phyloP scores from a whole-genome alignment of 345 rosid genomes.

The Sapria himalayana region DNA sequence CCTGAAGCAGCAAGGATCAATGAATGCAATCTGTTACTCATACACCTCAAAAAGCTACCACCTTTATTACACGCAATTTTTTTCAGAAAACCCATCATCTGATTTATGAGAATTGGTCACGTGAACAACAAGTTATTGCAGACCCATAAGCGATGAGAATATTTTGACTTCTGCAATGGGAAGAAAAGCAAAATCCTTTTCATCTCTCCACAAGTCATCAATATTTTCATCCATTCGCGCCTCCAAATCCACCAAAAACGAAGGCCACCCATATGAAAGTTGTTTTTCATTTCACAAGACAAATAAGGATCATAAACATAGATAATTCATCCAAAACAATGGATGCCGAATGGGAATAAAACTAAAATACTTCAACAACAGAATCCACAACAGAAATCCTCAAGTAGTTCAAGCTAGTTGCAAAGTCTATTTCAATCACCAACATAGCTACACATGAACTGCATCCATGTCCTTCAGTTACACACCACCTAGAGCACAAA shows the following conservation, averaged over 20 bases:
- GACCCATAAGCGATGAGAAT: too few relatives aligned
- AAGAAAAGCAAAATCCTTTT: constrained; percentile 7
- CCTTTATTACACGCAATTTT: too few relatives aligned
- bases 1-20: too few relatives aligned
- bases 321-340: constrained; percentile 6
- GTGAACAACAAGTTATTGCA: too few relatives aligned
- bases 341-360: constrained; percentile 4
- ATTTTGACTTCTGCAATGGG: too few relatives aligned
- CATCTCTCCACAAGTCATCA: constrained; percentile 6
- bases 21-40: too few relatives aligned
- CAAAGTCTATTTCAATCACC: constrained; percentile 12
- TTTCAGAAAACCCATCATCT: too few relatives aligned
- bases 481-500: constrained; percentile 9
- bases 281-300: constrained; percentile 10
- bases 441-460: constrained; percentile 8
- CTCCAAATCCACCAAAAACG: constrained; percentile 11
- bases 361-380: constrained; percentile 4
- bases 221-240: constrained; percentile 6
- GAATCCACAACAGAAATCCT: constrained; percentile 9
- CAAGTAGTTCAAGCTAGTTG: constrained; percentile 12
- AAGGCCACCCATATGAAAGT: constrained; percentile 11
- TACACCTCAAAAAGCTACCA: too few relatives aligned
- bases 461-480: constrained; percentile 11
- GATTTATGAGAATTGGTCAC: too few relatives aligned
- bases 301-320: constrained; percentile 6